These are phyloP conservation scores for Rhizophora mangle DNA, from an alignment of 345 rosid genomes.

Conservation along the genomic window DNA sequence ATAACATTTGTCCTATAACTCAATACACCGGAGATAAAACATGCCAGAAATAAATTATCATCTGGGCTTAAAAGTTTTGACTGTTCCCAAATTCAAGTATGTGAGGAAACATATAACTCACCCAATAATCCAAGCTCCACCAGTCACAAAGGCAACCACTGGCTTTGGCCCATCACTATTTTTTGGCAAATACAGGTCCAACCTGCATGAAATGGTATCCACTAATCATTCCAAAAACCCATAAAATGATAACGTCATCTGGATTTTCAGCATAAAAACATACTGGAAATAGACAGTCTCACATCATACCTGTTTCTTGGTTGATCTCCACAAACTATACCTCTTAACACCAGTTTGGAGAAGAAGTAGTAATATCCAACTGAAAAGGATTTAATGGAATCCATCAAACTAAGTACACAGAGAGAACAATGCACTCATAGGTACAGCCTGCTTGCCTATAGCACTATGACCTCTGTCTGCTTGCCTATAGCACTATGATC, in stretches of 20 bases:
- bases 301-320: slow-evolving; percentile 80
- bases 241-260: too few species aligned
- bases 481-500: background rate
- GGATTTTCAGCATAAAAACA: too few species aligned
- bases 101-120: slow-evolving; percentile 32
- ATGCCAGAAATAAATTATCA: too few species aligned
- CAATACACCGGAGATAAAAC: too few species aligned
- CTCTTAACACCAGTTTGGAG: slow-evolving; percentile 68
- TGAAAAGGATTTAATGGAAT: slow-evolving; percentile 35
- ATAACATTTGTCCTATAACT: too few species aligned
- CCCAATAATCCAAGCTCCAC: slow-evolving; percentile 99
- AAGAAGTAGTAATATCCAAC: slow-evolving; percentile 91
- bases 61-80: background rate
- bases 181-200: slow-evolving; percentile 88
- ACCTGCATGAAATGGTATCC: slow-evolving; percentile 43
- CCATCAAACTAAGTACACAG: slow-evolving; percentile 12
- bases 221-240: background rate
- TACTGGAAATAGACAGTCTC: background rate
- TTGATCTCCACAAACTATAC: slow-evolving; percentile 86
- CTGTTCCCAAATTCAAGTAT: slow-evolving; percentile 6
- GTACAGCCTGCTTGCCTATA: background rate
- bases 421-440: slow-evolving; percentile 12
- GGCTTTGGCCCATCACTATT: slow-evolving; percentile 69
- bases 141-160: slow-evolving; percentile 88
- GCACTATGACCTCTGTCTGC: background rate